Conservation (phyloP, 148 eudicot genomes). For the Vaccinium macrocarpon region DNA sequence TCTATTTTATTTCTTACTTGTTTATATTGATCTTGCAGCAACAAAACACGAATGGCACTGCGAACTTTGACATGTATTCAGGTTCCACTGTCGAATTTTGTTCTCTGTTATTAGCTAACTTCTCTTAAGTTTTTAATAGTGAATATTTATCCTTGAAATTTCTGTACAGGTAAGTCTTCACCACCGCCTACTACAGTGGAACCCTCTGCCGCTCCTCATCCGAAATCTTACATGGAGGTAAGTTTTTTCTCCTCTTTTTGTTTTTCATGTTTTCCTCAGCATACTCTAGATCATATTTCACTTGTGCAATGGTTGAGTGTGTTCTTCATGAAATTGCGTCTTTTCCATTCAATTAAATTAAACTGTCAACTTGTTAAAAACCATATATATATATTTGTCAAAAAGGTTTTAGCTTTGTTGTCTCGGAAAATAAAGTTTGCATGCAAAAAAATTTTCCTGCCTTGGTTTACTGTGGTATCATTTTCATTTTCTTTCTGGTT, state of each 20-base stretch:
- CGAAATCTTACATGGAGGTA: constrained; percentile 78
- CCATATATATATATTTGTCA: too few relatives aligned
- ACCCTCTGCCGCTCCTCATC: constrained; percentile 65
- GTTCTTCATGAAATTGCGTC: not conserved
- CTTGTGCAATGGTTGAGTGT: not conserved
- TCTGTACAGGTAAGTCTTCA: constrained; percentile 62
- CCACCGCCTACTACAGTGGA: constrained; percentile 57
- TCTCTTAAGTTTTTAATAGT: constrained; percentile 10
- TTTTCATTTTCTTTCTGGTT: constrained; percentile 4
- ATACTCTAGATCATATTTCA: not conserved
- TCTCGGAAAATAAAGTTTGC: not conserved
- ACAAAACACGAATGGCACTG: constrained; percentile 41
- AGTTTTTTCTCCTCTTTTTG: constrained; percentile 9
- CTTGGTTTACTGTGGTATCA: not conserved
- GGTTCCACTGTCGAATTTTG: constrained; percentile 31
- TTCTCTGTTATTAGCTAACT: not conserved
- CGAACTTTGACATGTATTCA: constrained; percentile 51
- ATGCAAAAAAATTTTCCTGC: not conserved
- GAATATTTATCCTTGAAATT: constrained; percentile 19
- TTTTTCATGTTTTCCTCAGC: not conserved
- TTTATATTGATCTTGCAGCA: constrained; percentile 39
- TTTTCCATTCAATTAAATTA: not conserved
- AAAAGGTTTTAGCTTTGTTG: not conserved
- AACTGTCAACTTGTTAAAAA: not conserved
- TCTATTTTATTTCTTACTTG: not conserved